These are phyloP conservation scores for Rhytidiadelphus loreus DNA, from an alignment of 225 moss, liverwort and hornwort species.

Conservation along the genomic window DNA sequence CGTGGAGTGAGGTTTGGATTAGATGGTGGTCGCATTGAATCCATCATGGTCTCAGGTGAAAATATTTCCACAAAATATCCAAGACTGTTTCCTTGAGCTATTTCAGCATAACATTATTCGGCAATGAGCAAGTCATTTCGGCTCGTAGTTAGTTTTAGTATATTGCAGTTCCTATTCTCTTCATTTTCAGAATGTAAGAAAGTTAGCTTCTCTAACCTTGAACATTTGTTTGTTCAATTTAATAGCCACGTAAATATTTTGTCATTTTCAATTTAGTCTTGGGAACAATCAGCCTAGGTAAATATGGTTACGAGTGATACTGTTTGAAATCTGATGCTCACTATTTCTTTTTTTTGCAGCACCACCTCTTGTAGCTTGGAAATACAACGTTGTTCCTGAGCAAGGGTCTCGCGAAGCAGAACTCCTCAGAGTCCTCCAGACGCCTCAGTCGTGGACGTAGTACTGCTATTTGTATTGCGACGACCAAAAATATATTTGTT, in stretches of 20 bases:
- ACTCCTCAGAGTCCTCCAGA: slow-evolving; percentile 25
- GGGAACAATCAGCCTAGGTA: background rate
- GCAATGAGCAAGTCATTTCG: no score
- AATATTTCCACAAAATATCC: background rate
- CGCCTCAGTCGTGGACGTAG: slow-evolving; percentile 34
- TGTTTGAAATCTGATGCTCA: background rate
- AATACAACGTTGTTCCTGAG: slow-evolving; percentile 43
- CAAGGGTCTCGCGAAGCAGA: slow-evolving; percentile 28
- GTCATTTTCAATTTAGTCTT: background rate
- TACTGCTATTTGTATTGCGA: background rate
- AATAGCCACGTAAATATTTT: background rate
- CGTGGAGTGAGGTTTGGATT: slow-evolving; percentile 84
- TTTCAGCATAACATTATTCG: background rate
- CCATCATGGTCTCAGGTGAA: slow-evolving; percentile 90
- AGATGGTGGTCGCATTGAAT: slow-evolving; percentile 81
- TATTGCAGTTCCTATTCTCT: background rate
- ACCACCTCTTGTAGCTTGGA: slow-evolving; percentile 78
- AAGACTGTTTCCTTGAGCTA: background rate
- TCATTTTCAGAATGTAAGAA: background rate
- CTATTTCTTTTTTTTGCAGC: slow-evolving; percentile 30
- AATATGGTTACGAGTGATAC: background rate
- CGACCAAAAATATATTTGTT: background rate
- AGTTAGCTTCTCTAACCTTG: background rate
- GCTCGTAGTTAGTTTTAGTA: background rate
- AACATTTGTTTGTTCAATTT: background rate